Base-by-base conservation (phyloP, 306 rosid species). In the Fragaria vesca region DNA sequence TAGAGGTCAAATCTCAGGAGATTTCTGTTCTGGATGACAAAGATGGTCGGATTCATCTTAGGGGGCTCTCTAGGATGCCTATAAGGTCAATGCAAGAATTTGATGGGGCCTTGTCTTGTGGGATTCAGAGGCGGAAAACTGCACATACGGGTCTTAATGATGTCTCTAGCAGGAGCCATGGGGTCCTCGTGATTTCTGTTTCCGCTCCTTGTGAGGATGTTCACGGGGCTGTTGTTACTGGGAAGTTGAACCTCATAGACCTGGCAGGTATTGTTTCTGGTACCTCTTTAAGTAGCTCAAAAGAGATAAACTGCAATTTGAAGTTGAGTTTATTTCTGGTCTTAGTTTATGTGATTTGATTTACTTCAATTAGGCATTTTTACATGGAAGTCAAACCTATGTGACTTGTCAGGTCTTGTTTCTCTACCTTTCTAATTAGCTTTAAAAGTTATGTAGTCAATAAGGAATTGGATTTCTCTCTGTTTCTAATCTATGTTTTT, bases 101-200 rank as follows among this genome's bases (percentile, higher is more conserved):
- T 77, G 75, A 79, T 55, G 93, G 90, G 72, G 83, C 73, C 7
- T 88, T 89, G 78, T 82, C 90, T 47, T 48, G 88, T 4, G 97
- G 94, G 38, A 79, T 93, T 80, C 96, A 84, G 84, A 85, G 94
- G 61, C 83, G 99, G 51, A 95, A 91, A 83, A 84, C 86, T 3
- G 96, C 99, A 2, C 97, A 95, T 82, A 95, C 97, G 0, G 85
- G 88, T 71, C 93, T 95, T 78, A 95, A 93, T 58, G 97, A 95
- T 74, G 94, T 95, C 74, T 95, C 99, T 2, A 95, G 97, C 79
- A 88, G 99, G 83, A 95, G 97, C 81, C 99, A 95, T 73, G 97
- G 93, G 58, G 96, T 95, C 70, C 93, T 95, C 75, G 90, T 93
- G 76, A 91, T 95, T 79, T 76, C 89, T 52, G 89, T 95, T 66